A percentile compares a stretch with the other conserved stretches of the same genome.
Evolutionary conservation across 768 basidiomycete genomes (phyloP).

Genomic region (Hemileccinum impolitum): DNA sequence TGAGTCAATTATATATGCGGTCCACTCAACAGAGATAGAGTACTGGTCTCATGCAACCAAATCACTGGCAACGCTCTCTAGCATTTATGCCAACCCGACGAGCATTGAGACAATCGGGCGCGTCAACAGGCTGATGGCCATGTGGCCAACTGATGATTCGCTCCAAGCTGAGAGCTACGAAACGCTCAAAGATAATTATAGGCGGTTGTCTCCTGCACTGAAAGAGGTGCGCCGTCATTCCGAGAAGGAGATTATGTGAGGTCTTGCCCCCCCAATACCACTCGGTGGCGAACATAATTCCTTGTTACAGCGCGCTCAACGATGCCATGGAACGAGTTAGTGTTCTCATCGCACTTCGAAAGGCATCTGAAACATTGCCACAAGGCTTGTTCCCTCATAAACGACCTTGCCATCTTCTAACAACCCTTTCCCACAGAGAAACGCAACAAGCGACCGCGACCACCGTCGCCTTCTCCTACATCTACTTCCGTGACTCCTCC

Average conservation of each 20-base stretch:
- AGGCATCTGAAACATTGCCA: conserved; percentile 57
- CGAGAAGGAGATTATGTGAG: conserved; percentile 64
- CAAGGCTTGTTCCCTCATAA: conserved; percentile 44
- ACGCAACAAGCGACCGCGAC: conserved; percentile 72
- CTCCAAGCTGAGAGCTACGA: conserved; percentile 67
- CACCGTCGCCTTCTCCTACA: conserved; percentile 63
- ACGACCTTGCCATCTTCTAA: conserved; percentile 1
- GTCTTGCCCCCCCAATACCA: conserved; percentile 1
- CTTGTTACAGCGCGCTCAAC: conserved; percentile 56
- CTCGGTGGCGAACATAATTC: conserved; percentile 8
- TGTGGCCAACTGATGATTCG: conserved; percentile 71
- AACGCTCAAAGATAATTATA: conserved; percentile 57
- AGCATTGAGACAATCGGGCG: conserved; percentile 62
- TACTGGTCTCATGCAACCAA: conserved; percentile 70
- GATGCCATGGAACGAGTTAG: conserved; percentile 65
- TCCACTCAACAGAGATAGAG: conserved; percentile 55
- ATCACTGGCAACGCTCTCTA: conserved; percentile 54
- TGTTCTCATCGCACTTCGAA: conserved; percentile 69
- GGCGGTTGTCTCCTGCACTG: conserved; percentile 58
- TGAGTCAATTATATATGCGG: conserved; percentile 7
- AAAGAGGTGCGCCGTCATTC: conserved; percentile 57
- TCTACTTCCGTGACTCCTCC: conserved; percentile 39
- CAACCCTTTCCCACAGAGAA: conserved; percentile 47
- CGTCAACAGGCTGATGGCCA: conserved; percentile 67
- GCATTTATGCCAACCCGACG: conserved; percentile 47